These are phyloP conservation scores for Kodamaea sp. DNA, from an alignment of 1,139 yeast species.

Conservation along the genomic window DNA sequence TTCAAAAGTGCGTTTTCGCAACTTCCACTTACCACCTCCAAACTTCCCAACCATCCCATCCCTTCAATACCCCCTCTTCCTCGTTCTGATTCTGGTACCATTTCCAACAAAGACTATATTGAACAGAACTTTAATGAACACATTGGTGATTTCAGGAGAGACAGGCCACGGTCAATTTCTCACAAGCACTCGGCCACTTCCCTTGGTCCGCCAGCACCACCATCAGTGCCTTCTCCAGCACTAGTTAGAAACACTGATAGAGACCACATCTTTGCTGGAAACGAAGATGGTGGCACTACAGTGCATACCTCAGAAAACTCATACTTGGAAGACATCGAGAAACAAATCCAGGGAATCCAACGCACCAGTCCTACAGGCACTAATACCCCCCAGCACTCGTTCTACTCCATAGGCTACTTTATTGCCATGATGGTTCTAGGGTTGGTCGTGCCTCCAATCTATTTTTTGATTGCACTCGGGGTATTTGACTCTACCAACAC, in stretches of 20 bases:
- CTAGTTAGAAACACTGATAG: constrained; percentile 2
- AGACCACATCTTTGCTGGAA: constrained; percentile 3
- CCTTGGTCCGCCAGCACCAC: constrained; percentile 5
- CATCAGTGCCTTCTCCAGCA: constrained; percentile 6
- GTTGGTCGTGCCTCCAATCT: constrained; percentile 37
- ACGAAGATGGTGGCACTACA: constrained; percentile 2
- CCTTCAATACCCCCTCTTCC: constrained; percentile 5
- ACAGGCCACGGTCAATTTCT: constrained; percentile 13
- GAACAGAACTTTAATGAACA: constrained; percentile 14
- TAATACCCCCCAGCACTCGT: constrained; percentile 1
- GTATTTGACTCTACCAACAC: constrained; percentile 30
- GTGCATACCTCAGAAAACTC: constrained; percentile 1
- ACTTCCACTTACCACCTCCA: constrained; percentile 3
- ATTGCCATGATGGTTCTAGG: constrained; percentile 29
- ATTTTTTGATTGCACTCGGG: constrained; percentile 33
- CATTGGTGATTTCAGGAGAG: constrained; percentile 17
- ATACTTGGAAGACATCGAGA: constrained; percentile 12
- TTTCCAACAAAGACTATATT: constrained; percentile 10
- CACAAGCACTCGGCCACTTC: constrained; percentile 9
- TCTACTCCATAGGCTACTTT: constrained; percentile 7
- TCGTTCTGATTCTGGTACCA: constrained; percentile 5
- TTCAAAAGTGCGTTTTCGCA: constrained; percentile 10
- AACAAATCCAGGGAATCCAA: constrained; percentile 8
- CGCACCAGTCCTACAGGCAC: too few relatives aligned
- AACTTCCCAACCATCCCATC: constrained; percentile 3